phyloP scores from a whole-genome alignment of 2,329 filamentous ascomycete species.

The Pseudogymnoascus sp. region DNA sequence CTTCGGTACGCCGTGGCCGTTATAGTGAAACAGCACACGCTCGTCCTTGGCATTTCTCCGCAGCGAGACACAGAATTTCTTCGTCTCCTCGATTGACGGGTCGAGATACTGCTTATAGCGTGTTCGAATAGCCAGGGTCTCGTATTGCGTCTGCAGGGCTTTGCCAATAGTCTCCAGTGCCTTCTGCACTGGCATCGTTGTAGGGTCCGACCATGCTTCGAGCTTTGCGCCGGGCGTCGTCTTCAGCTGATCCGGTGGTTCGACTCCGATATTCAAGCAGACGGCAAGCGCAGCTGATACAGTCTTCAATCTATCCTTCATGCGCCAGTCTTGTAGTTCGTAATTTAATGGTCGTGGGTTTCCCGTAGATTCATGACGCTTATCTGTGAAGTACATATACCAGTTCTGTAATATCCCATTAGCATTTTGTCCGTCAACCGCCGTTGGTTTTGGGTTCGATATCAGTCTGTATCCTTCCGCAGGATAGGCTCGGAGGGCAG shows the following conservation, averaged over 20 bases:
- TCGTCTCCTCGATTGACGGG: constrained; percentile 93
- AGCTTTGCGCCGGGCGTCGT: constrained; percentile 88
- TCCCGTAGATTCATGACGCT: constrained; percentile 89
- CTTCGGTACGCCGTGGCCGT: constrained; percentile 93
- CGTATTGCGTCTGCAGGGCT: constrained; percentile 90
- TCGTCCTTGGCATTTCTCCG: constrained; percentile 92
- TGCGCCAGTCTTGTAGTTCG: constrained; percentile 86
- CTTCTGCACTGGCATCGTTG: constrained; percentile 69
- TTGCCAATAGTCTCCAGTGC: constrained; percentile 93
- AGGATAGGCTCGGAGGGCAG: neutral
- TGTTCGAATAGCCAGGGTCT: constrained; percentile 89
- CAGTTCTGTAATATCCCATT: constrained; percentile 59
- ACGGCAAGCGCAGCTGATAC: constrained; percentile 91
- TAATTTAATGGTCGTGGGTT: constrained; percentile 64
- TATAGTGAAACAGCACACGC: constrained; percentile 95
- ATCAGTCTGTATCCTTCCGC: neutral
- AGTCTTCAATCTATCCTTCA: constrained; percentile 92
- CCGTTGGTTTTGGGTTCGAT: neutral
- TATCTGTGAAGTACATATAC: constrained; percentile 99
- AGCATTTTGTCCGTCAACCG: constrained; percentile 10
- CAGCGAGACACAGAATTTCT: constrained; percentile 88
- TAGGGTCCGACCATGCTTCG: constrained; percentile 95
- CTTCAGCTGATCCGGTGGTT: constrained; percentile 93
- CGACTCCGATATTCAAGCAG: constrained; percentile 94
- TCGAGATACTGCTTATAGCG: constrained; percentile 96